Base-by-base conservation (phyloP, 2,329 filamentous ascomycete genomes). In the Elsinoe arachidis region DNA sequence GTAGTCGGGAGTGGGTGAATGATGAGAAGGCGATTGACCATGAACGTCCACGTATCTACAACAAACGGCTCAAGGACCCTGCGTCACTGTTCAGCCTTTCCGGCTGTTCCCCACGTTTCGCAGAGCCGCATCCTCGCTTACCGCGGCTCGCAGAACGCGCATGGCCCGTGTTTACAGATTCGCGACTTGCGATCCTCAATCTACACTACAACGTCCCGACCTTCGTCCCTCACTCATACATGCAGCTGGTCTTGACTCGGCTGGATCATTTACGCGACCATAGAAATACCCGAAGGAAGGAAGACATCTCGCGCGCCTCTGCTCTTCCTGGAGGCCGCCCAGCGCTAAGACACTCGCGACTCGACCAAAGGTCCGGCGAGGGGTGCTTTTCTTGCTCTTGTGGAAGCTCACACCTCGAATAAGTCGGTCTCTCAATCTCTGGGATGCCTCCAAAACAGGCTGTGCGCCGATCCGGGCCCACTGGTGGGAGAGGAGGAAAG, bases 171-270 rank as follows among this genome's bases (percentile, higher is more conserved):
- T 39, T 37, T 53, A 39, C 34, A 51, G 46, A 15, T 37, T 35
- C 46, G 33, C 49, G 49, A 37, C 49, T 53, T 53, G 49, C 34
- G 15, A 53, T 53, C 49, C 35, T 53, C 35, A 26, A n/a, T 51
- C 10, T 11, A 26, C 9, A 19, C 19, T 3, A 19, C 41, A 6
- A 11, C 11, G 9, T 14, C 21, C 1, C 12, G 19, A 5, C 41
- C 19, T 14, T 11, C 11, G 5, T 23, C 21, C 2, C 19, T n/a
- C 21, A 3, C 9, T n/a, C 10, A 14, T 26, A 26, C 14, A 2
- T 10, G n/a, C 10, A 6, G 26, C 15, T 15, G 15, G 15, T 19
- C 39, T 15, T n/a, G 19, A 43, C 14, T 43, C 9, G 9, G 7
- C 12, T 43, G 10, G 19, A 21, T 21, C 19, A 15, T n/a, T 43